Conservation (phyloP, 805 yeast species). For the Schizosaccharomyces osmophilus region DNA sequence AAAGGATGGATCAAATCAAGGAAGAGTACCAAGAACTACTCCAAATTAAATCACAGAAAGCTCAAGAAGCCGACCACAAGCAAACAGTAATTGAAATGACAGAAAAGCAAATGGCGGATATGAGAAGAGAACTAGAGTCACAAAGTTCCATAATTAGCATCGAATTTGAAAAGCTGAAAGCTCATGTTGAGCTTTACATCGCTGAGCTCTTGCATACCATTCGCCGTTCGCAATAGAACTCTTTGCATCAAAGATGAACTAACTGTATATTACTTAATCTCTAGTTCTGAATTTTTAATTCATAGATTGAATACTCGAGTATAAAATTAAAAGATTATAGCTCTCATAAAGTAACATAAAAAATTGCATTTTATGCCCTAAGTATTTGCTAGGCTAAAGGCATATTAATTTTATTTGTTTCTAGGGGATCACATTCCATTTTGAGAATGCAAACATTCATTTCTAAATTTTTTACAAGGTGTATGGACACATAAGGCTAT, state of each 20-base stretch:
- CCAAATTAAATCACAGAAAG: constrained; percentile 24
- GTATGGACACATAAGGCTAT: too few relatives aligned
- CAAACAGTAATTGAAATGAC: constrained; percentile 23
- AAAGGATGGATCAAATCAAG: constrained; percentile 21
- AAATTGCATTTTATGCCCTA: too few relatives aligned
- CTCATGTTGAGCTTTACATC: constrained; percentile 1
- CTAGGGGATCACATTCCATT: too few relatives aligned
- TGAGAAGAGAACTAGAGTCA: not conserved
- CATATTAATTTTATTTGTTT: too few relatives aligned
- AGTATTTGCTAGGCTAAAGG: too few relatives aligned
- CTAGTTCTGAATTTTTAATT: constrained; percentile 10
- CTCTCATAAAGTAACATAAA: too few relatives aligned
- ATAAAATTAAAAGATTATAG: not conserved
- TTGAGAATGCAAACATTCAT: too few relatives aligned
- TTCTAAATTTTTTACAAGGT: too few relatives aligned
- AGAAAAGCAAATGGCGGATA: constrained; percentile 17
- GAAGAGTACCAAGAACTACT: constrained; percentile 24
- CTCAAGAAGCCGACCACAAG: constrained; percentile 25
- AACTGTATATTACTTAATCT: too few relatives aligned
- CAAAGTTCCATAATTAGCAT: not conserved
- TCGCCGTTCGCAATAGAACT: not conserved
- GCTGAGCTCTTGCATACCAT: not conserved
- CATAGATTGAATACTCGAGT: not conserved
- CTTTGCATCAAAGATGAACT: too few relatives aligned
- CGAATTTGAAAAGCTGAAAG: not conserved